A percentile compares a stretch with the other conserved stretches of the same genome.
Evolutionary conservation across 2,329 filamentous ascomycete species (phyloP).

Genomic region (Penicillium sp.): DNA sequence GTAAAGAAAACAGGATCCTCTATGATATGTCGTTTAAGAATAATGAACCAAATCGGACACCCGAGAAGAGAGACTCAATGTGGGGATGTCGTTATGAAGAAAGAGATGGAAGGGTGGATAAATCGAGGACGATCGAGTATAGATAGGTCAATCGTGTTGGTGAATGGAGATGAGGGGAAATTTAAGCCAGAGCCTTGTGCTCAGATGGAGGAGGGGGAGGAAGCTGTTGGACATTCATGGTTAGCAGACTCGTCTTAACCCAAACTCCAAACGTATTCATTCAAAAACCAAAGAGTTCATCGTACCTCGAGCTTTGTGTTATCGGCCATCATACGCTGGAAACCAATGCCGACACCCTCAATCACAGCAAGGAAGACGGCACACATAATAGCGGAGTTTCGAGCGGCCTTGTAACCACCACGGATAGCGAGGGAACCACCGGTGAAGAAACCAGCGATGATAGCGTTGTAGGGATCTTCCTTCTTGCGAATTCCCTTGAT

Average conservation of each 20-base stretch:
- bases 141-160: neutral
- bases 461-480: constrained; percentile 97
- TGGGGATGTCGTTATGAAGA: constrained; percentile 23
- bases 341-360: constrained; percentile 93
- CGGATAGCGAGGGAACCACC: constrained; percentile 87
- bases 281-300: neutral
- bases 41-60: constrained; percentile 38
- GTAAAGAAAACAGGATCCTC: constrained; percentile 26
- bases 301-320: constrained; percentile 71
- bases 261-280: neutral
- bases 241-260: neutral
- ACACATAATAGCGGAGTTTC: constrained; percentile 95
- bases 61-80: constrained; percentile 39
- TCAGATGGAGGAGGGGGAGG: constrained; percentile 37
- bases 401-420: constrained; percentile 85
- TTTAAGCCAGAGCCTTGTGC: constrained; percentile 39
- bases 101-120: constrained; percentile 20
- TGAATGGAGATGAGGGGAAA: neutral
- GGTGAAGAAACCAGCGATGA: constrained; percentile 96
- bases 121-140: constrained; percentile 12
- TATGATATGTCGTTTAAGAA: constrained; percentile 38
- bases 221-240: constrained; percentile 17
- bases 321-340: constrained; percentile 90
- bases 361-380: constrained; percentile 93
- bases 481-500: constrained; percentile 93